Evolutionary conservation across 73 alveolate genomes (phyloP), one percentile per base, ranked within the genome.

Genomic region (Paramecium tetraurelia): DNA sequence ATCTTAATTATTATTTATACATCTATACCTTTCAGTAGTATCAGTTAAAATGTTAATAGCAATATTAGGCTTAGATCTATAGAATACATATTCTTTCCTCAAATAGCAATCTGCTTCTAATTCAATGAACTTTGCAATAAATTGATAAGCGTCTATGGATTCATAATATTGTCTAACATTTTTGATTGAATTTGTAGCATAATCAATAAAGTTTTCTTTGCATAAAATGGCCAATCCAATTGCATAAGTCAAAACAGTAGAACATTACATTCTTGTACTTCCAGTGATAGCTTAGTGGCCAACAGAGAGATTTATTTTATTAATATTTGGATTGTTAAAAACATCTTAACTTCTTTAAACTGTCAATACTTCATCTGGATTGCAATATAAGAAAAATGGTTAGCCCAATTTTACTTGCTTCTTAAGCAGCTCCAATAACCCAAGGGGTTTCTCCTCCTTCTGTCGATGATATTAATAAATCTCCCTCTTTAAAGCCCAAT

Each of bases 361-460:
- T 5, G 58, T 44, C n/a, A 89, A 71, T 24, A 22, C 58, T 18
- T 89, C 94, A 71, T 89, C 94, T 16, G 94, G 94, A 44, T 89
- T 89, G 58, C 94, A 89, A 41, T 89, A 89, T 35, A 89, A 83
- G 53, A 71, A 89, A 89, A 33, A 89, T 20, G 94, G 94, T 46
- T 70, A 24, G 22, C 92, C 58, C 5, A 29, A 29, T 70, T 72
- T 89, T 68, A 59, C 89, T 46, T 11, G 94, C 94, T 46, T 89
- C 70, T 8, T 89, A 22, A 44, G 80, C 75, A n/a, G 94, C 94
- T 3, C 94, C 94, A 43, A 89, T 89, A 3, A 89, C 94, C 90
- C 89, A 70, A 24, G 94, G 94, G 0, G 94, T 89, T 44, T 89
- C 94, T 27, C 94, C 94, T 22, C 94, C 94, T 71, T 89, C 94